Evolutionary conservation across 495 filamentous ascomycete species (phyloP), one percentile per base, ranked within the genome.

Genomic region (Geoglossum glabrum): DNA sequence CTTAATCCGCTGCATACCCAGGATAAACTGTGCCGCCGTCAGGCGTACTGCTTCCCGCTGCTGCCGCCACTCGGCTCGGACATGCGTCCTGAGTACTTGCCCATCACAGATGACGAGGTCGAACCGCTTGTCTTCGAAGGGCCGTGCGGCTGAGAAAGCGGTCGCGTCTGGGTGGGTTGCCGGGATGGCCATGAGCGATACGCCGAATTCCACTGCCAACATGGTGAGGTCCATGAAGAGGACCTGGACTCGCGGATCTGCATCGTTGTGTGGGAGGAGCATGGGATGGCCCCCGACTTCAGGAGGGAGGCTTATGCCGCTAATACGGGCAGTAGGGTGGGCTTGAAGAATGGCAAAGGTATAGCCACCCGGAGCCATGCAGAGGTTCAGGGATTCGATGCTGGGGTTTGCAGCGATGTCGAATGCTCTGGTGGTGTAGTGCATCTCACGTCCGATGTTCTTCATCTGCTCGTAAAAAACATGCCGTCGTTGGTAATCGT

Each of bases 281-380:
- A 78, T 60, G 28, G 67, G 57, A 57, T 77, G 73, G 5, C 76
- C 73, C 0, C 74, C 75, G 31, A 65, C n/a, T 1, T 55, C 36
- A 3, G 17, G 4, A 0, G 72, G 71, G 21, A 80, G 62, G 30
- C 64, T 77, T 61, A 78, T 69, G 17, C 66, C 76, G n/a, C 59
- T 57, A 5, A 67, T 68, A 15, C 27, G 52, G 6, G 75, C 72
- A 0, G 51, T 27, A 1, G 65, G 68, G 56, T 74, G 74, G 5
- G 65, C 54, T 4, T 64, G 60, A 28, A 77, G 60, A 0, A 66
- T 68, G 2, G 63, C 61, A 0, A 60, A 54, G 10, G 72, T 67
- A 60, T 74, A 82, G 3, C 72, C 76, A 8, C 79, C 77, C 0
- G 78, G 79, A 0, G 78, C 79, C 69, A 77, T 75, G 63, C 79